These are phyloP conservation scores for Fusarium proliferatum DNA, from an alignment of 2,329 filamentous ascomycete genomes.

Conservation along the genomic window DNA sequence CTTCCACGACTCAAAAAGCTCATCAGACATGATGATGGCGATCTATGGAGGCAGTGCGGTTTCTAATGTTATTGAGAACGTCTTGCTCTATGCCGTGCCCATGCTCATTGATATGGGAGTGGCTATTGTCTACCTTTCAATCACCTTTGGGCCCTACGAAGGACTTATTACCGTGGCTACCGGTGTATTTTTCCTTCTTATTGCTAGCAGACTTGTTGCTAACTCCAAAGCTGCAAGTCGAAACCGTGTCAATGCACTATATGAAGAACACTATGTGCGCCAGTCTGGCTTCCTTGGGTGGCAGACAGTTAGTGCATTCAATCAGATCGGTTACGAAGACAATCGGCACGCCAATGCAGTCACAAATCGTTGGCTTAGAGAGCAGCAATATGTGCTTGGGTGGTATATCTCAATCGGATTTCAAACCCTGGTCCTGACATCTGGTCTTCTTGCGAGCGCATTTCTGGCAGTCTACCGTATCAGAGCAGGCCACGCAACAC, in stretches of 20 bases:
- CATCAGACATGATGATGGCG: constrained; percentile 67
- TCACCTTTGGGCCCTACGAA: constrained; percentile 70
- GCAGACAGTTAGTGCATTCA: constrained; percentile 70
- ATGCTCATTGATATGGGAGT: constrained; percentile 70
- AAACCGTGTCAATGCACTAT: constrained; percentile 63
- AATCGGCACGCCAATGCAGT: constrained; percentile 65
- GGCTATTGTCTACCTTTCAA: constrained; percentile 69
- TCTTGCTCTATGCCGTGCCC: constrained; percentile 68
- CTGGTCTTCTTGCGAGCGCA: constrained; percentile 73
- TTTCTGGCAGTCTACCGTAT: constrained; percentile 74
- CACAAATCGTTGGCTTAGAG: constrained; percentile 52
- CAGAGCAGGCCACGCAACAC: constrained; percentile 66
- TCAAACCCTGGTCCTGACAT: constrained; percentile 73
- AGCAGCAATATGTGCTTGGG: constrained; percentile 53
- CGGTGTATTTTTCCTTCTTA: constrained; percentile 65
- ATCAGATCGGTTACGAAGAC: constrained; percentile 68
- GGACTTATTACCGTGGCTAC: constrained; percentile 71
- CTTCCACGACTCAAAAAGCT: constrained; percentile 70
- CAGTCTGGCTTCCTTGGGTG: constrained; percentile 68
- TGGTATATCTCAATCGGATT: constrained; percentile 65
- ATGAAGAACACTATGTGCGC: constrained; percentile 66
- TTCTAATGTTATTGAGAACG: constrained; percentile 66
- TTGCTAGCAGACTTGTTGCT: constrained; percentile 63
- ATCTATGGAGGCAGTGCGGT: constrained; percentile 65
- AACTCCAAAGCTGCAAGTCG: constrained; percentile 61